phyloP scores from a whole-genome alignment of 192 early-diverging fungal genomes.

The Coemansia sp. region DNA sequence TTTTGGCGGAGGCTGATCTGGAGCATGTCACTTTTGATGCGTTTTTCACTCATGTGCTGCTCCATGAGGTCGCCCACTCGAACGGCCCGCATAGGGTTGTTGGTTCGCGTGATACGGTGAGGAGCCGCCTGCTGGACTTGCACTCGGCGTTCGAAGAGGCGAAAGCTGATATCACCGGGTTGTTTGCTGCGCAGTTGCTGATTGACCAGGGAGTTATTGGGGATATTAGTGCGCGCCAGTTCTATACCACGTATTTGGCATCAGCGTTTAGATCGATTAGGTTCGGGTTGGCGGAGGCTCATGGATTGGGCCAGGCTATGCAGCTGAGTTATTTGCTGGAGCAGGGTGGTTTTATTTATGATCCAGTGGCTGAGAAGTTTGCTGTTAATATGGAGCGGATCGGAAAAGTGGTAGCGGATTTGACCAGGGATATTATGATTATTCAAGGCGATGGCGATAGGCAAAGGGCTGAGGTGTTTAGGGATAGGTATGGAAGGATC shows the following conservation, averaged over 20 bases:
- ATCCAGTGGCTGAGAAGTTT: constrained; percentile 50
- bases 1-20: constrained; percentile 59
- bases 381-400: constrained; percentile 67
- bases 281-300: constrained; percentile 73
- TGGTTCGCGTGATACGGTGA: constrained; percentile 61
- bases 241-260: constrained; percentile 76
- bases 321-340: constrained; percentile 73
- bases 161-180: constrained; percentile 74
- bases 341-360: constrained; percentile 65
- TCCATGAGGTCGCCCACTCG: constrained; percentile 76
- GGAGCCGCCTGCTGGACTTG: constrained; percentile 67
- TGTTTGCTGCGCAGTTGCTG: constrained; percentile 66
- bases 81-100: constrained; percentile 69
- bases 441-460: constrained; percentile 77
- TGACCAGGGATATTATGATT: constrained; percentile 69
- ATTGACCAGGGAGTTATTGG: constrained; percentile 64
- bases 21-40: constrained; percentile 67
- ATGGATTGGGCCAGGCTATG: constrained; percentile 73
- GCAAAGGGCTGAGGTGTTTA: constrained; percentile 62
- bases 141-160: constrained; percentile 80
- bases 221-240: constrained; percentile 62
- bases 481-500: constrained; percentile 59
- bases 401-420: constrained; percentile 58
- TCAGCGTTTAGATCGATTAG: constrained; percentile 76
- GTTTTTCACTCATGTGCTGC: constrained; percentile 71